phyloP scores from a whole-genome alignment of 305 asterid species.

The Fraxinus sp. region DNA sequence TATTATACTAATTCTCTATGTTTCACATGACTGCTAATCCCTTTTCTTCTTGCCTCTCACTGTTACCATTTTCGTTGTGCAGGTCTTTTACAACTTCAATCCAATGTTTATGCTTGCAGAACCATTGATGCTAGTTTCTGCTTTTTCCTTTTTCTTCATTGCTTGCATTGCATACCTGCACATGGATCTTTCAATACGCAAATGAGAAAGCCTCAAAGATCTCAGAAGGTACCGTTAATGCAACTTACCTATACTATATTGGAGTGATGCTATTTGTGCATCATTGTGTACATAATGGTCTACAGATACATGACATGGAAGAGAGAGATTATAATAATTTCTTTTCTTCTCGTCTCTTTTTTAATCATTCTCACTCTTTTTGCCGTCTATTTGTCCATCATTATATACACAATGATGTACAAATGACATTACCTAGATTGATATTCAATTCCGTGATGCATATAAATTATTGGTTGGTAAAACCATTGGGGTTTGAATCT shows the following conservation, averaged over 20 bases:
- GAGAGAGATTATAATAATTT: too few relatives aligned
- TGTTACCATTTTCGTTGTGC: constrained; percentile 32
- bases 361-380: neutral
- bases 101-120: constrained; percentile 90
- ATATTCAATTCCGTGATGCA: neutral
- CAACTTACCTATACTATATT: neutral
- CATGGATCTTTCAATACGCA: constrained; percentile 71
- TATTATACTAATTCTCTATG: neutral
- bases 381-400: neutral
- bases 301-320: neutral
- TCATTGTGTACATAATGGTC: neutral
- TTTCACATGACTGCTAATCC: constrained; percentile 12
- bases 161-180: constrained; percentile 74
- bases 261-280: neutral
- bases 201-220: constrained; percentile 32
- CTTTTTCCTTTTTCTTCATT: constrained; percentile 67
- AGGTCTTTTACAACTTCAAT: constrained; percentile 90
- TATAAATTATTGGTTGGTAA: neutral
- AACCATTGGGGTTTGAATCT: neutral
- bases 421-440: neutral
- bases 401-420: neutral
- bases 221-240: constrained; percentile 32
- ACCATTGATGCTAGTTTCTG: constrained; percentile 82
- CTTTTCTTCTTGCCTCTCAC: neutral
- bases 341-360: neutral